Percentiles rank a stretch among this genome's conserved stretches.
phyloP scores from a whole-genome alignment of 768 basidiomycete genomes.

The Hortiboletus flavorubellus region DNA sequence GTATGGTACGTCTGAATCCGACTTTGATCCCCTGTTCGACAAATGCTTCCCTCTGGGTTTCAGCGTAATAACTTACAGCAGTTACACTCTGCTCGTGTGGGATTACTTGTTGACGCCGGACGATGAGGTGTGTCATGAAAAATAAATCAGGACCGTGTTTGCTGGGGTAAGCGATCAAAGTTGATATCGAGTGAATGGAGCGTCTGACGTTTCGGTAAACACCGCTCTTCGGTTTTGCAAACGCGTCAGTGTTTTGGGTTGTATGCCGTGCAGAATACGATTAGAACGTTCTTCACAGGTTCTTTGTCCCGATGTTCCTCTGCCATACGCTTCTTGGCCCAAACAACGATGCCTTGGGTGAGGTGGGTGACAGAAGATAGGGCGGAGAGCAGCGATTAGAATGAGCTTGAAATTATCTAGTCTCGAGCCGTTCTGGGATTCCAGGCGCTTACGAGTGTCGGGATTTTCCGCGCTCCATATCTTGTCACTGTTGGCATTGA shows the following conservation, averaged over 20 bases:
- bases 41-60: not conserved
- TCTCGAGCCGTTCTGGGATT: no score
- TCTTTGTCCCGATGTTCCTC: constrained; percentile 4
- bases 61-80: not conserved
- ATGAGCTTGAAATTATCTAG: no score
- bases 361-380: constrained; percentile 45
- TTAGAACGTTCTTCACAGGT: not conserved
- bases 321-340: constrained; percentile 19
- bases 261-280: not conserved
- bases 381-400: no score
- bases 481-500: no score
- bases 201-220: not conserved
- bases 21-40: not conserved
- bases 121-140: not conserved
- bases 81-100: constrained; percentile 1
- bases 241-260: not conserved
- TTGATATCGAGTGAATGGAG: not conserved
- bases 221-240: not conserved
- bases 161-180: not conserved
- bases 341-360: constrained; percentile 44
- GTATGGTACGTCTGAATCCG: not conserved
- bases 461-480: no score
- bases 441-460: no score
- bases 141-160: not conserved
- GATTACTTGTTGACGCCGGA: constrained; percentile 7